A percentile compares a stretch with the other conserved stretches of the same genome.
These are phyloP conservation scores for Penicillium desertorum DNA, from an alignment of 495 filamentous ascomycete genomes.

Conservation along the genomic window DNA sequence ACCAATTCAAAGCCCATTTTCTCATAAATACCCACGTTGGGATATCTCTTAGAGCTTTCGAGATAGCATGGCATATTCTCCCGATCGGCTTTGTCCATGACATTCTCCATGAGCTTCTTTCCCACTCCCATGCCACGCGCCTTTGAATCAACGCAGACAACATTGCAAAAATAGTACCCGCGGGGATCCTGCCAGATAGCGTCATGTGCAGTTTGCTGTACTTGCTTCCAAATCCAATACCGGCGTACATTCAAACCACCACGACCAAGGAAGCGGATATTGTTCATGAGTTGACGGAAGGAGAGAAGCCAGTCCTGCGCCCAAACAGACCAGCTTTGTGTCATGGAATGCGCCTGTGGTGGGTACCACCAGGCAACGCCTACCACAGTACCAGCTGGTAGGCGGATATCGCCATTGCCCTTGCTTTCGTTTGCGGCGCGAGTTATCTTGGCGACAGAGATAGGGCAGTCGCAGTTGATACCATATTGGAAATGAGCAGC, in stretches of 20 bases:
- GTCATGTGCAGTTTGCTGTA: constrained; percentile 42
- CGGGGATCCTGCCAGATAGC: constrained; percentile 39
- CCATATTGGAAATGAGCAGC: constrained; percentile 62
- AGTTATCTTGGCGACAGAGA: constrained; percentile 58
- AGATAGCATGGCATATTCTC: constrained; percentile 63
- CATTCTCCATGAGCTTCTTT: constrained; percentile 55
- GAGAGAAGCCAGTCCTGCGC: constrained; percentile 59
- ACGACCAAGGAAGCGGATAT: constrained; percentile 59
- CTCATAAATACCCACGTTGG: constrained; percentile 66
- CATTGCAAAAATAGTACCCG: constrained; percentile 71
- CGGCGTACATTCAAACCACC: constrained; percentile 61
- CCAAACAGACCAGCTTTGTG: constrained; percentile 55
- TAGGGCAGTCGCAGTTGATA: constrained; percentile 57
- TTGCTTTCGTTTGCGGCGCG: constrained; percentile 18
- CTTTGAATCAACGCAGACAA: constrained; percentile 61
- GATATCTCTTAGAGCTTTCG: constrained; percentile 60
- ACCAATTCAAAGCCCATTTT: constrained; percentile 62
- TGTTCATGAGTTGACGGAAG: constrained; percentile 58
- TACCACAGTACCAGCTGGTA: constrained; percentile 43
- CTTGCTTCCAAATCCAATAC: constrained; percentile 57
- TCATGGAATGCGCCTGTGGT: constrained; percentile 40
- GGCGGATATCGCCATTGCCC: constrained; percentile 16
- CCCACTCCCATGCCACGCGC: constrained; percentile 61
- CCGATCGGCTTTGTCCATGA: constrained; percentile 57
- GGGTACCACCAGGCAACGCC: constrained; percentile 66